phyloP scores from a whole-genome alignment of 495 filamentous ascomycete species.

The Aspergillus nanangensis region DNA sequence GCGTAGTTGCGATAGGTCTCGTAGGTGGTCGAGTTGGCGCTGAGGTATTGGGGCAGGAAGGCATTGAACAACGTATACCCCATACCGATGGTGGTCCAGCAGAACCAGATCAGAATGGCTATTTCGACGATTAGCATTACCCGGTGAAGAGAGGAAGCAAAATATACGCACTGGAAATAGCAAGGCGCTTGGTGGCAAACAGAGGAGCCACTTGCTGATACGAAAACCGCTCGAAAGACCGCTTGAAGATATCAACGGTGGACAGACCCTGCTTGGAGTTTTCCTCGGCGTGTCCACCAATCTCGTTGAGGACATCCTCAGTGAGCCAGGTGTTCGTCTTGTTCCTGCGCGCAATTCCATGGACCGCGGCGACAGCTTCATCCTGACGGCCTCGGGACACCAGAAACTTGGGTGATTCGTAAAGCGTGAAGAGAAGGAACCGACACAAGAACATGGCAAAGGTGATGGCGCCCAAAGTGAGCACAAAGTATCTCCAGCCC shows the following conservation, averaged over 20 bases:
- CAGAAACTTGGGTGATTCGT: slow-evolving; percentile 23
- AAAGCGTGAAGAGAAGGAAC: slow-evolving; percentile 53
- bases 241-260: slow-evolving; percentile 35
- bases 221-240: slow-evolving; percentile 45
- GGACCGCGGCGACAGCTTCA: slow-evolving; percentile 19
- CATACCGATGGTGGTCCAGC: slow-evolving; percentile 56
- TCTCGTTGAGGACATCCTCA: slow-evolving; percentile 15
- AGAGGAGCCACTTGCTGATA: slow-evolving; percentile 43
- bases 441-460: slow-evolving; percentile 22
- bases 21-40: slow-evolving; percentile 30
- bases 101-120: slow-evolving; percentile 50
- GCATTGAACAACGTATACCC: slow-evolving; percentile 57
- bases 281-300: slow-evolving; percentile 13
- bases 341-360: slow-evolving; percentile 19
- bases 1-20: slow-evolving; percentile 52
- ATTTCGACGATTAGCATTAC: slow-evolving; percentile 1
- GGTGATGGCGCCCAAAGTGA: slow-evolving; percentile 25
- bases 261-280: slow-evolving; percentile 23
- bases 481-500: slow-evolving; percentile 24
- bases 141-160: slow-evolving; percentile 11
- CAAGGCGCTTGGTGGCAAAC: slow-evolving; percentile 49
- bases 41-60: slow-evolving; percentile 57
- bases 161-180: slow-evolving; percentile 30
- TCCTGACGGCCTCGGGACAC: slow-evolving; percentile 16
- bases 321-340: slow-evolving; percentile 21